These are phyloP conservation scores for Alternaria gansuensis DNA, from an alignment of 2,329 filamentous ascomycete genomes.

Conservation along the genomic window DNA sequence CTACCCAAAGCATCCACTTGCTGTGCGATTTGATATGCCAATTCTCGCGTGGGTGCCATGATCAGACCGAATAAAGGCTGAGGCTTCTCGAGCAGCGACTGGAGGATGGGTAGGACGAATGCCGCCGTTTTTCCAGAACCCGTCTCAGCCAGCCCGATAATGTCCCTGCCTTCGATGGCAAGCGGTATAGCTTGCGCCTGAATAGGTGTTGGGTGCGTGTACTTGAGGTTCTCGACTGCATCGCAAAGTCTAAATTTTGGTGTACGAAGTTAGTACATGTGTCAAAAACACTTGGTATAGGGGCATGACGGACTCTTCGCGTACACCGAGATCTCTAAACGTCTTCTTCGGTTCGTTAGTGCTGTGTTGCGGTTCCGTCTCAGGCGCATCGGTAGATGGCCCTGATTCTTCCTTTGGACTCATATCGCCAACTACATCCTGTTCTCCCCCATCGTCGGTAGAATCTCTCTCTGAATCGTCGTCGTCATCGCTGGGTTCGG, in stretches of 20 bases:
- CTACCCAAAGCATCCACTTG: constrained; percentile 87
- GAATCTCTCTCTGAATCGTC: constrained; percentile 6
- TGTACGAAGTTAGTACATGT: too few relatives aligned
- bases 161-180: constrained; percentile 80
- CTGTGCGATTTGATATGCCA: constrained; percentile 90
- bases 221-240: constrained; percentile 82
- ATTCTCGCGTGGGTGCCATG: constrained; percentile 89
- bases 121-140: constrained; percentile 96
- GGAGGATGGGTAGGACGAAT: constrained; percentile 91
- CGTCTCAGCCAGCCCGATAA: constrained; percentile 94
- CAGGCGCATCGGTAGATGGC: constrained; percentile 4
- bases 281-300: too few relatives aligned
- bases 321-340: constrained; percentile 78
- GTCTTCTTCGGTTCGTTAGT: constrained; percentile 62
- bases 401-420: constrained; percentile 5
- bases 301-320: constrained; percentile 64
- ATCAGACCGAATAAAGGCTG: constrained; percentile 88
- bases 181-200: constrained; percentile 84
- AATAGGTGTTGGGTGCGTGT: constrained; percentile 87
- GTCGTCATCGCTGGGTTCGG: constrained; percentile 40
- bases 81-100: constrained; percentile 86
- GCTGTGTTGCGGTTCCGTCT: constrained; percentile 9
- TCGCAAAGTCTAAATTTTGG: constrained; percentile 70
- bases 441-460: constrained; percentile 19
- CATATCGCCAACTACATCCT: constrained; percentile 6